These are phyloP conservation scores for Eragrostis tef DNA, from an alignment of 202 grass and related monocot genomes.

Conservation along the genomic window DNA sequence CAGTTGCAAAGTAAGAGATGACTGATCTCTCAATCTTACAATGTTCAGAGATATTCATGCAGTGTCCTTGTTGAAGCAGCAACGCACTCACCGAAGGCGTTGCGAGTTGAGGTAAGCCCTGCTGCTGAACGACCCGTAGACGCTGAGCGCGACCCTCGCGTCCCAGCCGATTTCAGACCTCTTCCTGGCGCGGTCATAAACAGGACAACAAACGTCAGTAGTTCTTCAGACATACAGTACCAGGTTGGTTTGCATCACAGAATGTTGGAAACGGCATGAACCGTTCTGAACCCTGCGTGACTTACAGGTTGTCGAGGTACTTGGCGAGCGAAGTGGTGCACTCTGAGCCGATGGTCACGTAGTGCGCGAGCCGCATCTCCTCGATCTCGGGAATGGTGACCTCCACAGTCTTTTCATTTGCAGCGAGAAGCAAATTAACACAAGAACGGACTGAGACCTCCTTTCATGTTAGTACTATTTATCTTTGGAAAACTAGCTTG, in stretches of 20 bases:
- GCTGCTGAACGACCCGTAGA: conserved; percentile 90
- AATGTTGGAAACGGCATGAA: neutral
- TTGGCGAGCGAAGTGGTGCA: conserved; percentile 80
- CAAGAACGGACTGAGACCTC: conserved; percentile 1
- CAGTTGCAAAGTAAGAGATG: neutral
- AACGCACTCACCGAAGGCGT: conserved; percentile 59
- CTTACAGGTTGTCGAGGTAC: conserved; percentile 83
- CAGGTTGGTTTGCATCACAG: neutral
- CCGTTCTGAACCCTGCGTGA: neutral
- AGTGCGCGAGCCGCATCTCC: conserved; percentile 94
- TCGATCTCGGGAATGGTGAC: conserved; percentile 91
- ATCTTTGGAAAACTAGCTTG: neutral
- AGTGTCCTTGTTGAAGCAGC: neutral
- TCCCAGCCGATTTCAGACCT: conserved; percentile 85
- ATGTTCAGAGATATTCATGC: neutral
- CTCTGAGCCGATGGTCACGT: conserved; percentile 92
- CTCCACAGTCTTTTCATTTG: conserved; percentile 61
- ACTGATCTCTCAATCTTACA: neutral
- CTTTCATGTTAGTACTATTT: neutral
- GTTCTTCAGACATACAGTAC: neutral
- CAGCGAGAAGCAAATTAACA: neutral
- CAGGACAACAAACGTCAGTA: neutral
- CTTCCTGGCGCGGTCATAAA: conserved; percentile 45
- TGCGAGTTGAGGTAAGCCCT: conserved; percentile 90
- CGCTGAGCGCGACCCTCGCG: conserved; percentile 67